Percentiles rank a stretch among this genome's conserved stretches.
Conservation (phyloP, 495 filamentous ascomycete species). For the Xylaria intraflava region DNA sequence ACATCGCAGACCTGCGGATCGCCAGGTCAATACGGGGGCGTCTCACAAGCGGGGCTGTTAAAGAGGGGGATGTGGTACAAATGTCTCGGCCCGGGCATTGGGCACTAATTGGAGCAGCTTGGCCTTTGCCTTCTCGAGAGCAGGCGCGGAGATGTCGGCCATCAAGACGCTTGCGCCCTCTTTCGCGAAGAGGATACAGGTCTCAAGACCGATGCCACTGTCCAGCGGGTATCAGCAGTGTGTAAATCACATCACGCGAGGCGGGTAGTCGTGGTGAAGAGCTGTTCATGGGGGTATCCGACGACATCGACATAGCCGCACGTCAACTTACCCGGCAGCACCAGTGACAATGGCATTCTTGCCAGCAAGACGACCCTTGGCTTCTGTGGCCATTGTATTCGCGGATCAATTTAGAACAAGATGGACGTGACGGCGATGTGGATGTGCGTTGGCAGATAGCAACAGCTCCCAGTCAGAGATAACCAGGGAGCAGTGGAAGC, state of each 20-base stretch:
- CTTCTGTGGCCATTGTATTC: constrained; percentile 21
- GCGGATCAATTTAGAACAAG: not conserved
- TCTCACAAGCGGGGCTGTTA: not conserved
- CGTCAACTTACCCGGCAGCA: constrained; percentile 70
- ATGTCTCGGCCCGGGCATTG: constrained; percentile 52
- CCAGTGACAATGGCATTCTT: constrained; percentile 95
- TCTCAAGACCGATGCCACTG: constrained; percentile 95
- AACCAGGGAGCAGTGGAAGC: too few relatives aligned
- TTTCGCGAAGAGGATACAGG: constrained; percentile 80
- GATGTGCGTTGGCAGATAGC: not conserved
- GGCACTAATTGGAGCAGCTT: constrained; percentile 71
- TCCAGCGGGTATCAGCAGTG: constrained; percentile 4
- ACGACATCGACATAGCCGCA: too few relatives aligned
- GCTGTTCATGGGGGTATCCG: too few relatives aligned
- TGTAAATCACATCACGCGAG: not conserved
- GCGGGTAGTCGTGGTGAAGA: not conserved
- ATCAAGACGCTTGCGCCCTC: constrained; percentile 86
- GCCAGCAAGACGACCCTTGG: constrained; percentile 63
- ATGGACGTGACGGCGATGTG: not conserved
- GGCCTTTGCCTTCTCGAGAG: constrained; percentile 60
- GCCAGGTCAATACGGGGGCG: not conserved
- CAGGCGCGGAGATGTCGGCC: constrained; percentile 71
- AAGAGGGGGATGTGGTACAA: constrained; percentile 22
- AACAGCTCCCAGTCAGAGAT: too few relatives aligned
- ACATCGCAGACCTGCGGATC: constrained; percentile 47